phyloP scores from a whole-genome alignment of 495 filamentous ascomycete species.

The Pseudotulostoma volvatum region DNA sequence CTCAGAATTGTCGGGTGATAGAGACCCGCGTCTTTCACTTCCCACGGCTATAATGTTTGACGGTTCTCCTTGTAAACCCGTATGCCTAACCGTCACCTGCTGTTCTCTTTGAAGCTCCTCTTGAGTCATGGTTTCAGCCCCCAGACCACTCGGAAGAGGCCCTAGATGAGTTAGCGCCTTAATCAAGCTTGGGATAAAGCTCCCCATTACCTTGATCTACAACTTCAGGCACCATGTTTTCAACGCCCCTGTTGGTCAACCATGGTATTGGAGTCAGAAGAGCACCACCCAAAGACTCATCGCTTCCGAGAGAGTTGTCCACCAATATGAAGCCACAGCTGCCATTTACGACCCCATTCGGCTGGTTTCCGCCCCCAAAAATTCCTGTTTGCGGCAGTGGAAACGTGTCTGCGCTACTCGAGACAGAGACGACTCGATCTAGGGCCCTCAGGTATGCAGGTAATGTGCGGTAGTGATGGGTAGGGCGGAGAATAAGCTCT shows the following conservation, averaged over 20 bases:
- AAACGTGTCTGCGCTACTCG: slow-evolving; percentile 63
- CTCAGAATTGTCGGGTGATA: slow-evolving; percentile 17
- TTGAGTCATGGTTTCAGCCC: slow-evolving; percentile 48
- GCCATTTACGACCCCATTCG: slow-evolving; percentile 27
- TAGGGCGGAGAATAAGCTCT: slow-evolving; percentile 72
- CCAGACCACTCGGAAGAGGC: slow-evolving; percentile 3
- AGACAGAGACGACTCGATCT: slow-evolving; percentile 82
- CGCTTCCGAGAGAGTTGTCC: slow-evolving; percentile 43
- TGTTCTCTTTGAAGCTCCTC: slow-evolving; percentile 66
- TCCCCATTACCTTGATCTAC: slow-evolving; percentile 12
- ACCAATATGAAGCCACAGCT: slow-evolving; percentile 16
- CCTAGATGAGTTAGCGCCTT: slow-evolving; percentile 12
- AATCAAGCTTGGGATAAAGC: no score
- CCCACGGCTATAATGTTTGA: slow-evolving; percentile 17
- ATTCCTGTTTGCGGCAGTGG: slow-evolving; percentile 45
- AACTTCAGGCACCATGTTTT: slow-evolving; percentile 11
- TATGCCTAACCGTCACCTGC: slow-evolving; percentile 55
- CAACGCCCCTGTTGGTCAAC: slow-evolving; percentile 34
- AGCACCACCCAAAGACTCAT: slow-evolving; percentile 82
- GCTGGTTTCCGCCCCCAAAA: slow-evolving; percentile 8
- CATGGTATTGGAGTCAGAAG: slow-evolving; percentile 89
- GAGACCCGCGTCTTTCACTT: slow-evolving; percentile 9
- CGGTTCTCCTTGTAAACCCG: no score
- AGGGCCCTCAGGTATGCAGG: slow-evolving; percentile 78
- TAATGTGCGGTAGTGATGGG: slow-evolving; percentile 60